Base-by-base conservation (phyloP, 2,329 filamentous ascomycete species). In the Colletotrichum aenigma region DNA sequence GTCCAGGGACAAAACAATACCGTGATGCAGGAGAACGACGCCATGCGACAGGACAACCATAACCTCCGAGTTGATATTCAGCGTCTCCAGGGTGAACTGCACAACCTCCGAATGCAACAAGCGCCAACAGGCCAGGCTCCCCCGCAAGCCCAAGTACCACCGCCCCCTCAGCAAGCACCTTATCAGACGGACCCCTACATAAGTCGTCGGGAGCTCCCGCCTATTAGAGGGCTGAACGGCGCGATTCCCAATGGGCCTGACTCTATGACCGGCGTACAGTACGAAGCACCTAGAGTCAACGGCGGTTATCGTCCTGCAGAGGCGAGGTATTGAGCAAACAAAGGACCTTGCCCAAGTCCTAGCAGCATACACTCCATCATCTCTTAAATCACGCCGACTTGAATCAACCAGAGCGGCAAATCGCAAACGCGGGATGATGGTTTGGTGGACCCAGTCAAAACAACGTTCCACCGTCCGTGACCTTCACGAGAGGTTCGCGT, bases 211-310 rank as follows among this genome's bases (percentile, higher is more conserved):
- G 88, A 91, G 78, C 84, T 93, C 34, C 91, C 91, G 15, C 91
- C 91, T 3, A 85, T 93, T 43, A 87, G 91, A 13, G 87, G 88
- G 18, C 82, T 92, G 18, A 88, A 86, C 78, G 85, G 85, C 66
- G 84, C 83, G 71, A 81, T 88, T 10, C 80, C 84, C 7, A 85
- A 82, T 34, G 83, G 82, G 0, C 89, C 91, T 2, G 91, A 93
- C 26, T 90, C 90, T 1, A 93, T 93, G 92, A 92, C 90, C 2
- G 92, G 92, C 3, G 91, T 93, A 7, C 91, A 93, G 80, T 93
- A 93, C 67, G 90, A 92, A 32, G 83, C 85, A 7, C 85, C 88
- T 4, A 85, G 87, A 26, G 77, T 84, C 9, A 88, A 87, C 74
- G 88, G 43, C n/a, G 43, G 88, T 7, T 91, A 86, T 78, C 87